Evolutionary conservation across 208 protist genomes (phyloP).

Genomic region (Crithidia bombi): DNA sequence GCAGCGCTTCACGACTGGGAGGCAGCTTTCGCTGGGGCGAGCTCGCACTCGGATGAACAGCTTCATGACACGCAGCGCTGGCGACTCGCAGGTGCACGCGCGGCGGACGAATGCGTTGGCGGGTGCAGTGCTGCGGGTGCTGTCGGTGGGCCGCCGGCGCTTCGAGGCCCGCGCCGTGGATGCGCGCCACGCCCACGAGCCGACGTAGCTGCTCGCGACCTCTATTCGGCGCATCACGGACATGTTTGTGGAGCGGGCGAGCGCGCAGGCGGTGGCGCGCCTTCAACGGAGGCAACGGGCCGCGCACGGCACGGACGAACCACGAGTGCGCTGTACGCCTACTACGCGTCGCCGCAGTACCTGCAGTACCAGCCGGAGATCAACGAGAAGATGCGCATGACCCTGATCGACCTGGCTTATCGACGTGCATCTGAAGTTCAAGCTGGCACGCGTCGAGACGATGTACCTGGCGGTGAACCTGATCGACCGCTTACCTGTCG

Average conservation of each 20-base stretch:
- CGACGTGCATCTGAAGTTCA: constrained; percentile 98
- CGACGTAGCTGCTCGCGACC: constrained; percentile 76
- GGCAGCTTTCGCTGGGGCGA: constrained; percentile 22
- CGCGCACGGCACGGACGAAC: constrained; percentile 37
- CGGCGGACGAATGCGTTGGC: constrained; percentile 21
- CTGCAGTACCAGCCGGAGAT: constrained; percentile 93
- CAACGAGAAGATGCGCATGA: constrained; percentile 97
- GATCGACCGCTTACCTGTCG: constrained; percentile 95
- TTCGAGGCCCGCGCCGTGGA: constrained; percentile 52
- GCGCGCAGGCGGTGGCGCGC: constrained; percentile 49
- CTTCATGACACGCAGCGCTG: constrained; percentile 31
- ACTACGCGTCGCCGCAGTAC: constrained; percentile 79
- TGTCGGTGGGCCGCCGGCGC: constrained; percentile 14
- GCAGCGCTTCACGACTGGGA: constrained; percentile 32
- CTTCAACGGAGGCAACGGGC: constrained; percentile 64
- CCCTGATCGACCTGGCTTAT: constrained; percentile 99
- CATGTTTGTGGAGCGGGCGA: constrained; percentile 78
- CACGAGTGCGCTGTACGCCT: constrained; percentile 49
- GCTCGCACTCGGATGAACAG: constrained; percentile 24
- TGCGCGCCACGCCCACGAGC: constrained; percentile 50
- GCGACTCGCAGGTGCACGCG: constrained; percentile 15
- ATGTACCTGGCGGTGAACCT: constrained; percentile 97
- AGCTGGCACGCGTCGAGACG: constrained; percentile 96
- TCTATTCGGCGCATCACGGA: constrained; percentile 85
- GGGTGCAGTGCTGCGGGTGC: constrained; percentile 3